Evolutionary conservation across 169 alveolate genomes (phyloP).

Genomic region (Plasmodium berghei): DNA sequence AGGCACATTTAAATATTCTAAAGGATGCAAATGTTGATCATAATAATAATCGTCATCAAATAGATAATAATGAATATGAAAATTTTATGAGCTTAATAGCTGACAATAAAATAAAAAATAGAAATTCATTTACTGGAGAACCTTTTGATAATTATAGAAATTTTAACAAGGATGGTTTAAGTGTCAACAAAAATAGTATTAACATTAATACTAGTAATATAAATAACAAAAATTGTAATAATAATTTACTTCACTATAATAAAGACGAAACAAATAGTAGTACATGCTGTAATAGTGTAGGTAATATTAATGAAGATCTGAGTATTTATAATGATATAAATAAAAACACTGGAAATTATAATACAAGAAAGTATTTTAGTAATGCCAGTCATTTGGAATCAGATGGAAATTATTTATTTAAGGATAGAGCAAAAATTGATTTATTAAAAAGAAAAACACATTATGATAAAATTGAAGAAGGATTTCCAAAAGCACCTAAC

Average conservation of each 20-base stretch:
- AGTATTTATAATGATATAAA: background rate
- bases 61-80: slow-evolving; percentile 29
- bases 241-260: slow-evolving; percentile 7
- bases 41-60: slow-evolving; percentile 12
- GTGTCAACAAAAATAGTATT: background rate
- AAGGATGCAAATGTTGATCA: slow-evolving; percentile 11
- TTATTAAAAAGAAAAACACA: slow-evolving; percentile 51
- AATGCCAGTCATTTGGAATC: slow-evolving; percentile 11
- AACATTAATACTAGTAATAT: background rate
- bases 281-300: slow-evolving; percentile 57
- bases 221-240: background rate
- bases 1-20: slow-evolving; percentile 3
- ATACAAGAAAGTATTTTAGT: slow-evolving; percentile 19
- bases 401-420: slow-evolving; percentile 18
- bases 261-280: slow-evolving; percentile 61
- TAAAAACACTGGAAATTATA: background rate
- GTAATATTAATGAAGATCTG: slow-evolving; percentile 23
- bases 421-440: slow-evolving; percentile 18
- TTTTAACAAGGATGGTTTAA: background rate
- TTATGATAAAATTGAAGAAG: slow-evolving; percentile 39
- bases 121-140: background rate
- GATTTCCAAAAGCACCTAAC: slow-evolving; percentile 8
- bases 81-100: background rate
- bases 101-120: background rate
- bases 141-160: background rate